Percentiles rank a stretch among this genome's conserved stretches.
phyloP scores from a whole-genome alignment of 768 basidiomycete genomes.

The Lactarius vividus region DNA sequence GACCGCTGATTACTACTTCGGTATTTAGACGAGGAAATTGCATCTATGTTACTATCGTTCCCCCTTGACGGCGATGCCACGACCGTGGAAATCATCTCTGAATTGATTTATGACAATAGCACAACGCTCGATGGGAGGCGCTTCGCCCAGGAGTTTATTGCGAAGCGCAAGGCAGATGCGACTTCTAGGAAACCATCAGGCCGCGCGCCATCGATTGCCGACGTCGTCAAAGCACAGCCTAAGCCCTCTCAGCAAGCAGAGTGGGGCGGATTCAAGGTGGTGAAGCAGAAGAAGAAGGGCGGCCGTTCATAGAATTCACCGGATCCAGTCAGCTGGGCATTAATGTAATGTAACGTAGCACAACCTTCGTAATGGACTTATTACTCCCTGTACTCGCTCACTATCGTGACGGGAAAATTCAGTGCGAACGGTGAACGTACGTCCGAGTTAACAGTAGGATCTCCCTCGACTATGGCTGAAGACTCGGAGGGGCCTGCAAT shows the following conservation, averaged over 20 bases:
- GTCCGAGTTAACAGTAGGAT: too few relatives aligned
- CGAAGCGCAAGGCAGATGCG: constrained; percentile 82
- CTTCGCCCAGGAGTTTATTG: constrained; percentile 90
- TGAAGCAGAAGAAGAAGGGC: constrained; percentile 94
- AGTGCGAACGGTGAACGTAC: not conserved
- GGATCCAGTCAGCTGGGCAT: not conserved
- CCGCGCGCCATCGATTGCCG: constrained; percentile 73
- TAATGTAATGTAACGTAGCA: constrained; percentile 9
- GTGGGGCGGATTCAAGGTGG: constrained; percentile 90
- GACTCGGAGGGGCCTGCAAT: too few relatives aligned
- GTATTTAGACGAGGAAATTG: constrained; percentile 85
- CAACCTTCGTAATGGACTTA: constrained; percentile 14
- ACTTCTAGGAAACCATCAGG: constrained; percentile 46
- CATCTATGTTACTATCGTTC: constrained; percentile 92
- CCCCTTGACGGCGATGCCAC: constrained; percentile 83
- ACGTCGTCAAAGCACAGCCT: constrained; percentile 87
- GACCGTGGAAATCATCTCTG: constrained; percentile 89
- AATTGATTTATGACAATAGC: constrained; percentile 91
- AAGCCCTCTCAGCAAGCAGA: constrained; percentile 67
- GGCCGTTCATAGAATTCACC: constrained; percentile 45
- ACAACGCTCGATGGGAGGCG: constrained; percentile 93
- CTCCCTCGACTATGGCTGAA: too few relatives aligned
- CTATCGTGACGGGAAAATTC: not conserved
- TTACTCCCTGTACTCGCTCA: not conserved
- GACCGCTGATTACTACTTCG: constrained; percentile 5